These are phyloP conservation scores for Boletus pseudo-olivaceus DNA, from an alignment of 768 basidiomycete genomes.

Conservation along the genomic window DNA sequence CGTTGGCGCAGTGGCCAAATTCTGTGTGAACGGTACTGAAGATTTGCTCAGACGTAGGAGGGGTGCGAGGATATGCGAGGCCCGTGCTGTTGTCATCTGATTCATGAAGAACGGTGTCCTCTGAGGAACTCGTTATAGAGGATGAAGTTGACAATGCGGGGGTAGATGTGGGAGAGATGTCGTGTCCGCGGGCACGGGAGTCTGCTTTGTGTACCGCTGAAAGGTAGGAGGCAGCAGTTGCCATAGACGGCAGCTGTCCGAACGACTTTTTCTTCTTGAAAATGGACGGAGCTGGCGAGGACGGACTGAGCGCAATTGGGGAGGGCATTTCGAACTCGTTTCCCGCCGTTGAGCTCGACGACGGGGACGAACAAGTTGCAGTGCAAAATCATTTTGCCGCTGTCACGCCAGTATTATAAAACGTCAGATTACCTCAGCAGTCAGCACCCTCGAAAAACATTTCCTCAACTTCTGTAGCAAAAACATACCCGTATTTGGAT, in stretches of 20 bases:
- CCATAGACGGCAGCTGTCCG: slow-evolving; percentile 36
- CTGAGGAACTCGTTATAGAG: slow-evolving; percentile 63
- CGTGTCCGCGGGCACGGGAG: slow-evolving; percentile 55
- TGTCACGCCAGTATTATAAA: slow-evolving; percentile 22
- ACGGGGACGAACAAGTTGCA: slow-evolving; percentile 12
- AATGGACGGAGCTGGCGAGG: slow-evolving; percentile 50
- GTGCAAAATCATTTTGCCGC: slow-evolving; percentile 1
- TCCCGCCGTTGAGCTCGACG: slow-evolving; percentile 8
- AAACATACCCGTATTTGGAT: not conserved
- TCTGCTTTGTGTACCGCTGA: slow-evolving; percentile 63
- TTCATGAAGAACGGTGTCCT: slow-evolving; percentile 63
- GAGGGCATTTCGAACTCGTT: slow-evolving; percentile 40
- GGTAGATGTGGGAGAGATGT: slow-evolving; percentile 54
- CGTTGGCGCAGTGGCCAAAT: slow-evolving; percentile 87
- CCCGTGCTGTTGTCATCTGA: slow-evolving; percentile 52
- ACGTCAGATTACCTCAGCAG: slow-evolving; percentile 25
- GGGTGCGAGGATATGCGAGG: slow-evolving; percentile 56
- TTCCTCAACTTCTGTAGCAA: not conserved
- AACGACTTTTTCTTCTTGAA: slow-evolving; percentile 57
- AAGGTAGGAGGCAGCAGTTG: slow-evolving; percentile 57
- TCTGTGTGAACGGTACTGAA: slow-evolving; percentile 82
- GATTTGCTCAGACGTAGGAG: slow-evolving; percentile 78
- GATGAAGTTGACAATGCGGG: slow-evolving; percentile 75
- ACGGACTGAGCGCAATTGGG: slow-evolving; percentile 60
- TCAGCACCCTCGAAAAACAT: slow-evolving; percentile 1